Percentiles rank a stretch among this genome's conserved stretches.
Conservation (phyloP, 148 eudicot genomes). For the Cornus kousa region DNA sequence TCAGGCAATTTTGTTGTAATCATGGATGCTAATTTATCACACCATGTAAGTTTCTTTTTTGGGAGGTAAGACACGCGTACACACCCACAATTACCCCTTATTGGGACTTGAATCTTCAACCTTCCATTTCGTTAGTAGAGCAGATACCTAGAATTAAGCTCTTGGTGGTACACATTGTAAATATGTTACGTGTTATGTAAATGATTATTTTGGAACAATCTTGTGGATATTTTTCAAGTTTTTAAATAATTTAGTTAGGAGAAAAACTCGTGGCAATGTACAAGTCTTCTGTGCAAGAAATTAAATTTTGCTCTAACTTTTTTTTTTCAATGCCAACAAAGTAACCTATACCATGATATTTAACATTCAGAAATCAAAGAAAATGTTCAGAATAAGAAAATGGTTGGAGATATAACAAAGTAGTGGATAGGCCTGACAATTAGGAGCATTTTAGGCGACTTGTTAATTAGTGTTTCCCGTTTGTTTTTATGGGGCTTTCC, state of each 20-base stretch:
- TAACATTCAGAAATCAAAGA: neutral
- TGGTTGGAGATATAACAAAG: neutral
- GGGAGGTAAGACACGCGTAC: no score
- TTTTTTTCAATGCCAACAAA: neutral
- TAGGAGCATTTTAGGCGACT: neutral
- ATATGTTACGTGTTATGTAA: neutral
- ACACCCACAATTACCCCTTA: no score
- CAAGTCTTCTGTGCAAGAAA: neutral
- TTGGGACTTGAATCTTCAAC: no score
- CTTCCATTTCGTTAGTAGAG: no score
- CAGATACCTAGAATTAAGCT: no score
- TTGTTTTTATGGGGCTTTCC: neutral
- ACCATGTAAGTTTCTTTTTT: slow-evolving; percentile 54
- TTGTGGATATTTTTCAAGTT: neutral
- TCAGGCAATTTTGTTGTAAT: slow-evolving; percentile 40
- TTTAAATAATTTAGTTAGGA: neutral
- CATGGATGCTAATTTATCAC: slow-evolving; percentile 39
- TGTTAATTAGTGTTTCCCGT: neutral
- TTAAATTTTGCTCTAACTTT: neutral
- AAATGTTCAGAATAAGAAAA: neutral
- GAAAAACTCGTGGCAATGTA: neutral
- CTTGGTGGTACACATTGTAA: no score
- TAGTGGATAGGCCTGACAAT: neutral
- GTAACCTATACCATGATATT: neutral
- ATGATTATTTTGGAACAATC: neutral